These are phyloP conservation scores for Crithidia brevicula DNA, from an alignment of 208 protist species.

Conservation along the genomic window DNA sequence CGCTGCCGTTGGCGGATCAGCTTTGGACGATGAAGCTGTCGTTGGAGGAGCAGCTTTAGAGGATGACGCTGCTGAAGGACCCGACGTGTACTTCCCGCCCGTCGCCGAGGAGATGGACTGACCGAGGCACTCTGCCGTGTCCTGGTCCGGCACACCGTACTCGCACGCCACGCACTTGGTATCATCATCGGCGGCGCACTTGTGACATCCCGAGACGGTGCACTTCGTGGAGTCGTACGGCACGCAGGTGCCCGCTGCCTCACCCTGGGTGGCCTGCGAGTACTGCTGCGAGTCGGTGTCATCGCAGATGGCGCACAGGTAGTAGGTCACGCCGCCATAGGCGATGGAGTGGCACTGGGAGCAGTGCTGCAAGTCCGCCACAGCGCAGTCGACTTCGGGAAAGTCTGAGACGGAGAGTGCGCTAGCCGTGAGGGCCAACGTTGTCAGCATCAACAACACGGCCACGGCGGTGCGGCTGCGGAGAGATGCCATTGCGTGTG, in stretches of 20 bases:
- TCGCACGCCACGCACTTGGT: not conserved
- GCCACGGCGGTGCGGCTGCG: not conserved
- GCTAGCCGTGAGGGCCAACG: not conserved
- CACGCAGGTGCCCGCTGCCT: not conserved
- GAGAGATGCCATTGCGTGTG: no score
- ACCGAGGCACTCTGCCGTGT: not conserved
- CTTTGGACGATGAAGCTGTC: no score
- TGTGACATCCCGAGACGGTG: not conserved
- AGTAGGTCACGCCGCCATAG: not conserved
- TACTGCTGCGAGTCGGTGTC: not conserved
- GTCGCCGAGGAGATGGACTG: not conserved
- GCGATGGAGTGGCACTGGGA: not conserved
- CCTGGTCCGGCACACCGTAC: not conserved
- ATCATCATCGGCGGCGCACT: not conserved
- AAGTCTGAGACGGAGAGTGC: not conserved
- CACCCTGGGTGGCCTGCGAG: not conserved
- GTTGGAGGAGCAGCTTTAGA: no score
- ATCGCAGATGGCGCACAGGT: slow-evolving; percentile 1
- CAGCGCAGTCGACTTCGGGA: not conserved
- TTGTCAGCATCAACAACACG: not conserved
- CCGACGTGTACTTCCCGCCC: not conserved
- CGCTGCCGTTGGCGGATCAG: no score
- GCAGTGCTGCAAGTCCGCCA: not conserved
- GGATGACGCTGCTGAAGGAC: not conserved
- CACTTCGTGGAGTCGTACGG: not conserved